Conservation (phyloP, 495 filamentous ascomycete genomes). For the Penicillium manginii region DNA sequence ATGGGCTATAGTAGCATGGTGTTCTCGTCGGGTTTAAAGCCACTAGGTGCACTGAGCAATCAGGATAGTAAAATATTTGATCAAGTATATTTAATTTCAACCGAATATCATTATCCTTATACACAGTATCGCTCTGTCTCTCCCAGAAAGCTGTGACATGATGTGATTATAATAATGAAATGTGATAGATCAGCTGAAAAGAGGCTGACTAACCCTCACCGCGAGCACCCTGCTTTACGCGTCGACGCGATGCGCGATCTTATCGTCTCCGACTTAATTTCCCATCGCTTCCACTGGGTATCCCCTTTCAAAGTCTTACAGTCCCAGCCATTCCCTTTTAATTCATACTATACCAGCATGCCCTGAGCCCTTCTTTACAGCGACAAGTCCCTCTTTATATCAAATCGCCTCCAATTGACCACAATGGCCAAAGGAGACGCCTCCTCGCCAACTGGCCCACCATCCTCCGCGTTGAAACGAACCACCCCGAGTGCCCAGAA, state of each 20-base stretch:
- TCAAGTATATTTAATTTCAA: no score
- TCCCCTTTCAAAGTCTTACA: neutral
- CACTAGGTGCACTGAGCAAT: no score
- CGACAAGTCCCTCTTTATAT: neutral
- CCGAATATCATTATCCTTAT: no score
- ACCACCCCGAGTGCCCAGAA: conserved; percentile 52
- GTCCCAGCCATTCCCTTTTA: conserved; percentile 4
- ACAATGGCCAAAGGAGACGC: conserved; percentile 44
- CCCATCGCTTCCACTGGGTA: neutral
- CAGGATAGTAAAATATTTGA: no score
- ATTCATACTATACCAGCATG: conserved; percentile 8
- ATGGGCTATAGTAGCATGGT: no score
- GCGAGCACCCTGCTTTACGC: conserved; percentile 43
- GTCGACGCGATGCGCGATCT: conserved; percentile 43
- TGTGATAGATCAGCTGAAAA: neutral
- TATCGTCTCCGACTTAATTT: conserved; percentile 17
- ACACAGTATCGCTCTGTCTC: no score
- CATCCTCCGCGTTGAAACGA: conserved; percentile 46
- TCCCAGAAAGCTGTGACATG: no score
- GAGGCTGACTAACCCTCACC: neutral
- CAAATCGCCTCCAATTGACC: conserved; percentile 13
- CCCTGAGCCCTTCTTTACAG: conserved; percentile 4
- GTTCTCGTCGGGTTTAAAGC: no score
- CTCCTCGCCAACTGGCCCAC: conserved; percentile 47
- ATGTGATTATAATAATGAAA: no score